Evolutionary conservation across 2,329 filamentous ascomycete genomes (phyloP).

Genomic region (Blastomyces percursus): DNA sequence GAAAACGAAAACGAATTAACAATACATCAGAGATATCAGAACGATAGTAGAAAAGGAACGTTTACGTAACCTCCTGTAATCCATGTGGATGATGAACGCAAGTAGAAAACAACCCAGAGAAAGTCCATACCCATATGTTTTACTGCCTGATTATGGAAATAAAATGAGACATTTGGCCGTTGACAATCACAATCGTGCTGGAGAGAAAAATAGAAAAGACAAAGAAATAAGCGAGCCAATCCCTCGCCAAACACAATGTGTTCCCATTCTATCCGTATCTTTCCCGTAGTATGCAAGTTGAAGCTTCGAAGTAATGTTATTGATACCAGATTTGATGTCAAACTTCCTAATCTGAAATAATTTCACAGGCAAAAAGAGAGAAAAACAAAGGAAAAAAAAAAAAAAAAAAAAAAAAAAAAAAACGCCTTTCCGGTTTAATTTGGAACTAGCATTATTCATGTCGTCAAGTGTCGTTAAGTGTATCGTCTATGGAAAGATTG

Average conservation of each 20-base stretch:
- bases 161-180: constrained; percentile 6
- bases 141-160: constrained; percentile 1
- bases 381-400: not conserved
- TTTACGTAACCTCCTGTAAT: not conserved
- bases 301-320: constrained; percentile 2
- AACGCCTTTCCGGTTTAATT: constrained; percentile 11
- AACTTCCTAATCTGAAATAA: constrained; percentile 1
- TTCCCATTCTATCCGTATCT: constrained; percentile 5
- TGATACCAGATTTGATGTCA: constrained; percentile 2
- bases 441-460: constrained; percentile 2
- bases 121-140: not conserved
- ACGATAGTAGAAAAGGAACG: not conserved
- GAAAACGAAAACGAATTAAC: not conserved
- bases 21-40: not conserved
- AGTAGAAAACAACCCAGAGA: not conserved
- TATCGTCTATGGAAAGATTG: not conserved
- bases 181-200: constrained; percentile 1
- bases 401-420: constrained; percentile 3
- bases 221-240: not conserved
- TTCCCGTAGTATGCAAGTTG: constrained; percentile 1
- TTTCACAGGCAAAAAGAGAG: not conserved
- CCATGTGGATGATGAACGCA: not conserved
- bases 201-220: not conserved
- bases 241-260: not conserved
- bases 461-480: constrained; percentile 12